These are phyloP conservation scores for Leishmania aethiopica DNA, from an alignment of 208 protist genomes.

Conservation along the genomic window DNA sequence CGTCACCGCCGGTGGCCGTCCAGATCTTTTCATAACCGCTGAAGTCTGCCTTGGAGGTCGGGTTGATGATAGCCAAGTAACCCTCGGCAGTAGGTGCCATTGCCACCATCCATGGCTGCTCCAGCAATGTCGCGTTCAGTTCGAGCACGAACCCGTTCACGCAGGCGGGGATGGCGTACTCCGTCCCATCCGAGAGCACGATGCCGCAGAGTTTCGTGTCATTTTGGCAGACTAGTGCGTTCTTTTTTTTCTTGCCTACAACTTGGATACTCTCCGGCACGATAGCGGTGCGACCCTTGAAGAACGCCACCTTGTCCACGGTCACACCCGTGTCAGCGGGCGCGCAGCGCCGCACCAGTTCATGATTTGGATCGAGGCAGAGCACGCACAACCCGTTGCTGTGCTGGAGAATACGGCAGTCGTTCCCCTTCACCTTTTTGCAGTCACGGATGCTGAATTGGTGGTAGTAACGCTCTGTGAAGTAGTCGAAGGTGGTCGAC, in stretches of 20 bases:
- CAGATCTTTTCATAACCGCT: slow-evolving; percentile 56
- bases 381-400: slow-evolving; percentile 86
- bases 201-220: slow-evolving; percentile 83
- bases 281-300: slow-evolving; percentile 50
- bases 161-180: slow-evolving; percentile 72
- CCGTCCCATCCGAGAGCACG: slow-evolving; percentile 42
- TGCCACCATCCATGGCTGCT: slow-evolving; percentile 58
- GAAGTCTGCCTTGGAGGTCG: slow-evolving; percentile 56
- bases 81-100: slow-evolving; percentile 66
- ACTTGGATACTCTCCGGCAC: slow-evolving; percentile 55
- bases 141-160: slow-evolving; percentile 85
- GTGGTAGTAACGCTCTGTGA: slow-evolving; percentile 78
- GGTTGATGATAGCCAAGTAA: slow-evolving; percentile 80
- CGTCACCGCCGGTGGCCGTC: slow-evolving; percentile 72
- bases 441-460: slow-evolving; percentile 73
- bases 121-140: slow-evolving; percentile 63
- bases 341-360: slow-evolving; percentile 24
- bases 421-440: slow-evolving; percentile 68
- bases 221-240: slow-evolving; percentile 75
- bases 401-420: slow-evolving; percentile 80
- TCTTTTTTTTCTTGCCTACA: slow-evolving; percentile 86
- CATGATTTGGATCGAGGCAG: slow-evolving; percentile 76
- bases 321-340: slow-evolving; percentile 10
- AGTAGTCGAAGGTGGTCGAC: slow-evolving; percentile 76
- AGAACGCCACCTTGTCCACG: slow-evolving; percentile 27